Evolutionary conservation across 23 red algal genomes (phyloP), one percentile per base, ranked within the genome.

Genomic region (Gracilaria gracilis): DNA sequence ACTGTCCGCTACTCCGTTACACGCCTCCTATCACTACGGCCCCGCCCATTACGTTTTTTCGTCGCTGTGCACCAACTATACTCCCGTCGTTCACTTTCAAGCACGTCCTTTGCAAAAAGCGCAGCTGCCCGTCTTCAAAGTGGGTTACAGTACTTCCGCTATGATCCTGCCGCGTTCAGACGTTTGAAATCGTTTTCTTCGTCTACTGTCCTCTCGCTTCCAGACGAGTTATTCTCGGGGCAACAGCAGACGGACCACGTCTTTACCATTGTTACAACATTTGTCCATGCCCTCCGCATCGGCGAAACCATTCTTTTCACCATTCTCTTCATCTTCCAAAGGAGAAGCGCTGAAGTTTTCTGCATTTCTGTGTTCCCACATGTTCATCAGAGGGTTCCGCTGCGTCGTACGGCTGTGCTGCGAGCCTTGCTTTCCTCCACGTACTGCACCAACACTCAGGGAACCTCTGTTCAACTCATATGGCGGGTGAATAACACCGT

Each of bases 401-500:
- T 77, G 40, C 72, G 50, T 25, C 35, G 11, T n/a, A 51, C 72
- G 14, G 72, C 72, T 3, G 46, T 77, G 23, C 42, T 77, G 4
- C 40, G 25, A 49, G 42, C 72, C 2, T 77, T 42, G 29, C 17
- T 77, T 7, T 77, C 72, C 25, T 31, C 42, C 50, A 46, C 23
- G 2, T 28, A 77, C 39, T 77, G 72, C 72, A 0, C 72, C 27
- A 31, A 46, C 4, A 77, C 72, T 33, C n/a, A 19, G 1, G 27
- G 27, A 4, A 77, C 72, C 4, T 25, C 72, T 31, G 46, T 77
- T 11, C 72, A 51, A n/a, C 38, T 77, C 3, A 77, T 77, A 77
- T 77, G 72, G 72, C 39, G 72, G 0, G 72, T 77, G 40, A 77
- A 77, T 77, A 77, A 77, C 20, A 77, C 72, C 39, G 50, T 77